Conservation (phyloP, 352 stramenopile genomes). For the Phytopythium litorale region DNA sequence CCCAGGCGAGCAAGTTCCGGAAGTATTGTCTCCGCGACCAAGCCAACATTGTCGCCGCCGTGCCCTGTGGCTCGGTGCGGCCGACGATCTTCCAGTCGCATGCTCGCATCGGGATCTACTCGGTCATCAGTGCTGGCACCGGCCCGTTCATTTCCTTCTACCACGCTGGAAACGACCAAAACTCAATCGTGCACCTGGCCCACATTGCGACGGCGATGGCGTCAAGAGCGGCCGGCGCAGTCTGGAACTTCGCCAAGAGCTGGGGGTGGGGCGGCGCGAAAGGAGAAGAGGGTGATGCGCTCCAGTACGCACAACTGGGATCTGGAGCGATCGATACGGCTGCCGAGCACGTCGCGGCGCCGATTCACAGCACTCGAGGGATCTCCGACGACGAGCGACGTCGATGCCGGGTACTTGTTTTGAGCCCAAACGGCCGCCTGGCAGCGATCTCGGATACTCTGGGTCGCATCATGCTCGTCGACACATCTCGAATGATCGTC, state of each 20-base stretch:
- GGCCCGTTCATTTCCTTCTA: slow-evolving; percentile 79
- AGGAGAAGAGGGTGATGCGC: slow-evolving; percentile 9
- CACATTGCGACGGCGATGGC: slow-evolving; percentile 83
- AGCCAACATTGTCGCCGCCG: slow-evolving; percentile 47
- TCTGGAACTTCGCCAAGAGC: slow-evolving; percentile 83
- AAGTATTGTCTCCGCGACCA: slow-evolving; percentile 81
- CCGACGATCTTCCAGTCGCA: slow-evolving; percentile 85
- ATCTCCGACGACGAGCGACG: slow-evolving; percentile 62
- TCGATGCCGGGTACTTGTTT: slow-evolving; percentile 50
- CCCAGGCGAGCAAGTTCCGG: slow-evolving; percentile 72
- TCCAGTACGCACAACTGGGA: slow-evolving; percentile 24
- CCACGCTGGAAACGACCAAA: slow-evolving; percentile 80
- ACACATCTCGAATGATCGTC: slow-evolving; percentile 75
- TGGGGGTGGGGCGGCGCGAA: slow-evolving; percentile 53
- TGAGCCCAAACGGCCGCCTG: slow-evolving; percentile 67
- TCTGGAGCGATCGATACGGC: slow-evolving; percentile 39
- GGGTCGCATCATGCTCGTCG: slow-evolving; percentile 68
- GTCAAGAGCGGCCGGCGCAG: slow-evolving; percentile 60
- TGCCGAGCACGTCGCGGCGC: slow-evolving; percentile 69
- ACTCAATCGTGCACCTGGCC: slow-evolving; percentile 83
- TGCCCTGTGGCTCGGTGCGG: slow-evolving; percentile 57
- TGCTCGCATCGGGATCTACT: slow-evolving; percentile 64
- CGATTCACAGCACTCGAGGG: slow-evolving; percentile 40
- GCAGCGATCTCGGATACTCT: slow-evolving; percentile 73
- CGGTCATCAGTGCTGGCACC: slow-evolving; percentile 61